Percentiles rank a stretch among this genome's conserved stretches.
Evolutionary conservation across 371 early-diverging fungal species (phyloP).

Genomic region (Mortierella sp.): DNA sequence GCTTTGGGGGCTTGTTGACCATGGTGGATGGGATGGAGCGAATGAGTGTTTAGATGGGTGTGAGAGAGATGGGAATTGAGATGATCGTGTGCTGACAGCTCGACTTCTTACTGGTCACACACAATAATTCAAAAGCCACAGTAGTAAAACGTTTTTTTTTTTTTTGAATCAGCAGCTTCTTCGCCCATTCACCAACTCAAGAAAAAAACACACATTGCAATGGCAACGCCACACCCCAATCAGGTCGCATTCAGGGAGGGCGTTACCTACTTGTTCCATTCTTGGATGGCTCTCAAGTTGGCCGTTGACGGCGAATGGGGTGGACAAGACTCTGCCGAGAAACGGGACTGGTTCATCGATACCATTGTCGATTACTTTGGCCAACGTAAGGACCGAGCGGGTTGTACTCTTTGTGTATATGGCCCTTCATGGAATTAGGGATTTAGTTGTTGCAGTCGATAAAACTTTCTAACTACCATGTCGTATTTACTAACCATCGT

Average conservation of each 20-base stretch:
- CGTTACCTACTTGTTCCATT: conserved; percentile 64
- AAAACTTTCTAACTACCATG: background rate
- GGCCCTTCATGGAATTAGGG: no score
- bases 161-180: background rate
- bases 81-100: background rate
- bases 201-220: background rate
- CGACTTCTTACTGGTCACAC: background rate
- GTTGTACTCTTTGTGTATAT: no score
- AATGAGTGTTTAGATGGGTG: background rate
- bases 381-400: conserved; percentile 60
- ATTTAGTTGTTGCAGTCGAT: background rate
- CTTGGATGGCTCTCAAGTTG: conserved; percentile 83
- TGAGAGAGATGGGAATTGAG: conserved; percentile 1
- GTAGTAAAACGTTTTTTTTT: background rate
- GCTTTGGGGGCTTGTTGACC: conserved; percentile 55
- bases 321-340: conserved; percentile 78
- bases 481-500: background rate
- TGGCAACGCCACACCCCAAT: conserved; percentile 66
- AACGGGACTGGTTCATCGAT: conserved; percentile 82
- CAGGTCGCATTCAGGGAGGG: conserved; percentile 74
- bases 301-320: conserved; percentile 89
- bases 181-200: background rate
- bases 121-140: background rate
- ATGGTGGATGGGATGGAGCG: conserved; percentile 16
- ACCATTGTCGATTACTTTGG: conserved; percentile 78